Base-by-base conservation (phyloP, 805 yeast species). In the Spathaspora hagerdaliae region DNA sequence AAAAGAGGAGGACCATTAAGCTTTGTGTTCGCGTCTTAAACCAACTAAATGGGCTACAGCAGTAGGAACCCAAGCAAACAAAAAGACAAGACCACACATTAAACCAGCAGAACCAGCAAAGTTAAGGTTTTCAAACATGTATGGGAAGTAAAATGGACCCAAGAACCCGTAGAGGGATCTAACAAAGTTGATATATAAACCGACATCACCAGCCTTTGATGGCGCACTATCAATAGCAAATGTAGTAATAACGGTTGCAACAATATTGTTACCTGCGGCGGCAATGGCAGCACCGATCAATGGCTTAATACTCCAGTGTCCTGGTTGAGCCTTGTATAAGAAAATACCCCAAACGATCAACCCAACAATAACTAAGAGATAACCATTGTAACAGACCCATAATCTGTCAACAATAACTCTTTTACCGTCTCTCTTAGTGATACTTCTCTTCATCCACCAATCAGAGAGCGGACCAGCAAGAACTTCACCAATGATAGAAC, bases 131-230 rank as follows among this genome's bases (percentile, higher is more conserved):
- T 41, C 49, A 43, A 59, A 51, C 63, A 59, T 58, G 15, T 41
- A 33, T 7, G 62, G 62, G 46, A 59, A 59, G 43, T 56, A 59
- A 49, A 59, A 59, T 4, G 64, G 64, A 7, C 63, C 64, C 15
- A 56, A 39, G 38, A 59, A 59, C 11, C 62, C 63, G 41, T 49
- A 54, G 12, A 49, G 43, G 29, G 57, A 61, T 38, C 64, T 47
- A 32, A 51, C 41, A 32, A 58, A 39, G 36, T 51, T 59, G 14
- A 59, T 39, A 35, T 48, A 59, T 27, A 55, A 44, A 8, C 61
- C 58, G 13, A 51, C 41, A 27, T 58, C 60, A 9, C 57, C 44
- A 7, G 63, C 56, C 27, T 44, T 33, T 2, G 27, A 12, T 35
- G 55, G 56, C 24, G 46, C 44, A 26, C 48, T 43, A 39, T 59